These are phyloP conservation scores for Arxiozyma bovina DNA, from an alignment of 1,139 yeast species.

Conservation along the genomic window DNA sequence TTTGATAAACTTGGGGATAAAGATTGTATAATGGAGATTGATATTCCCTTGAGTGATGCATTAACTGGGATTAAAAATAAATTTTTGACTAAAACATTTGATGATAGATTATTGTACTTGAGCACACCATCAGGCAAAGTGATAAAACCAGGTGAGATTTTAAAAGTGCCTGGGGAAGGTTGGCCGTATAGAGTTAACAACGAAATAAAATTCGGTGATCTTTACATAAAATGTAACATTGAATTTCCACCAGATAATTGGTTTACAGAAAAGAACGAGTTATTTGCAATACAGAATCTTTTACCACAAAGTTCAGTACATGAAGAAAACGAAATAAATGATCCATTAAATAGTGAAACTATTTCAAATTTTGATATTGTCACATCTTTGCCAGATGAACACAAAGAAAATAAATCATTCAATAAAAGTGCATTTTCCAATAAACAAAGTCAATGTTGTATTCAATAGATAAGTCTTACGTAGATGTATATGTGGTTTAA, in stretches of 20 bases:
- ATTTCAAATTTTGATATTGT: constrained; percentile 15
- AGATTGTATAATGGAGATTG: constrained; percentile 55
- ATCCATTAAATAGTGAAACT: constrained; percentile 20
- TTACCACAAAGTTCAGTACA: constrained; percentile 36
- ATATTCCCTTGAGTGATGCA: constrained; percentile 68
- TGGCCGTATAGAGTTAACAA: constrained; percentile 53
- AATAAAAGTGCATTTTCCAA: neutral
- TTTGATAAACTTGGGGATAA: constrained; percentile 50
- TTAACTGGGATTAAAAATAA: constrained; percentile 29
- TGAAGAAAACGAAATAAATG: constrained; percentile 3
- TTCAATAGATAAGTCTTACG: neutral
- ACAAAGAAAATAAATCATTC: neutral
- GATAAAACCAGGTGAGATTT: constrained; percentile 63
- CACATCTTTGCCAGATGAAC: constrained; percentile 14
- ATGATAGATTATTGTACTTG: constrained; percentile 62
- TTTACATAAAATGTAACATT: constrained; percentile 61
- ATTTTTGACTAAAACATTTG: constrained; percentile 62
- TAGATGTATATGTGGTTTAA: neutral
- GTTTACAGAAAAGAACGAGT: constrained; percentile 60
- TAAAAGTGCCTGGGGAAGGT: constrained; percentile 69
- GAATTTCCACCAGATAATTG: constrained; percentile 81
- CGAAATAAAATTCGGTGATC: constrained; percentile 48
- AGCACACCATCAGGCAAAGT: constrained; percentile 70
- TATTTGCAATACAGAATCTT: constrained; percentile 43
- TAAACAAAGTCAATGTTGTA: neutral